These are phyloP conservation scores for Leucocoprinus leucothites DNA, from an alignment of 768 basidiomycete genomes.

Conservation along the genomic window DNA sequence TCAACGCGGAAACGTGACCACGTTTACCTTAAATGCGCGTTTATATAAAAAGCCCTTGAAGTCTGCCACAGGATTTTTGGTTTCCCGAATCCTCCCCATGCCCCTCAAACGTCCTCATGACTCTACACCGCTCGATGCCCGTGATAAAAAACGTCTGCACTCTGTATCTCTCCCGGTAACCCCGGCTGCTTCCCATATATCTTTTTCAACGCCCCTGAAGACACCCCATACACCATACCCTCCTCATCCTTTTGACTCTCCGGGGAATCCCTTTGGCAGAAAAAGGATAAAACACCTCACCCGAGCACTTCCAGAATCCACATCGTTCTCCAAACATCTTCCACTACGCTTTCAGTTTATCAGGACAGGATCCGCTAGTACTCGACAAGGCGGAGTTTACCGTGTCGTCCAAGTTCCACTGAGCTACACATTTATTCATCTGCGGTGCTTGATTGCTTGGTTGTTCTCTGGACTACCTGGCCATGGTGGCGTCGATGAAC, in stretches of 20 bases:
- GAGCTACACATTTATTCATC: constrained; percentile 65
- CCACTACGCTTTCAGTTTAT: constrained; percentile 63
- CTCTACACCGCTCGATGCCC: not conserved
- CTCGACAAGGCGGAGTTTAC: constrained; percentile 48
- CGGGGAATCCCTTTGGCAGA: constrained; percentile 67
- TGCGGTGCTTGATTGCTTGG: constrained; percentile 60
- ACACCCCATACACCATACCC: constrained; percentile 38
- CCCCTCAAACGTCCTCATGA: constrained; percentile 9
- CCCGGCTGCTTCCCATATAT: constrained; percentile 2
- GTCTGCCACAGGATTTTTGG: not conserved
- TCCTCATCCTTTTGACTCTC: constrained; percentile 58
- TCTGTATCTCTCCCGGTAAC: not conserved
- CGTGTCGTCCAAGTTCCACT: constrained; percentile 68
- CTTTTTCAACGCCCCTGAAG: constrained; percentile 5
- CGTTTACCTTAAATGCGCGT: constrained; percentile 9
- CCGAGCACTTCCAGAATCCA: constrained; percentile 37
- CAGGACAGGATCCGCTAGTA: constrained; percentile 23
- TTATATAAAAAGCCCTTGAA: constrained; percentile 3
- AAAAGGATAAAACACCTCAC: constrained; percentile 40
- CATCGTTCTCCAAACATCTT: constrained; percentile 57
- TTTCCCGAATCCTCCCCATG: not conserved
- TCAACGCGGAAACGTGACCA: constrained; percentile 9
- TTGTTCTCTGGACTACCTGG: constrained; percentile 41
- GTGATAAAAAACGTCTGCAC: not conserved
- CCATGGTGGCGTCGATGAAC: constrained; percentile 32